Percentiles rank a stretch among this genome's conserved stretches.
Evolutionary conservation across 345 rosid species (phyloP).

Genomic region (Pugionium dolabratum): DNA sequence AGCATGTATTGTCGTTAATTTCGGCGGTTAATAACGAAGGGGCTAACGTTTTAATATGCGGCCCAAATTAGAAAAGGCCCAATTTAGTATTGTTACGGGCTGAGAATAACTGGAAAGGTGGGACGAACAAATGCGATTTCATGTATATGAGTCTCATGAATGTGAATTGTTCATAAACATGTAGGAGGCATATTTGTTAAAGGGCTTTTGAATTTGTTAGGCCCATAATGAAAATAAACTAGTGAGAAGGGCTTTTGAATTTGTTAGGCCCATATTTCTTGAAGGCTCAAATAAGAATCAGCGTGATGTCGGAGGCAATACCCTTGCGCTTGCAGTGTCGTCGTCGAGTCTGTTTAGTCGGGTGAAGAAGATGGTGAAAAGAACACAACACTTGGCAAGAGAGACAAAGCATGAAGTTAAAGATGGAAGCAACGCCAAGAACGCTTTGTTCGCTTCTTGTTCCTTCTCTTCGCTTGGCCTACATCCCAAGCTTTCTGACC

Average conservation of each 20-base stretch:
- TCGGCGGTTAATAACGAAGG: not conserved
- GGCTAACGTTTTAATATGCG: not conserved
- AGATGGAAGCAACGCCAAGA: conserved; percentile 27
- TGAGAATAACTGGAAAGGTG: conserved; percentile 16
- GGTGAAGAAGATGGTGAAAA: conserved; percentile 18
- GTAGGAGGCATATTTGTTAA: too few species aligned
- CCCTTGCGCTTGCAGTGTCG: too few species aligned
- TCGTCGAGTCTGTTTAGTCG: too few species aligned
- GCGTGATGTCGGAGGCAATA: too few species aligned
- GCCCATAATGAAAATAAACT: too few species aligned
- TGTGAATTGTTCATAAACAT: not conserved
- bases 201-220: too few species aligned
- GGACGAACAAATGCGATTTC: not conserved
- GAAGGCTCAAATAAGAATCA: too few species aligned
- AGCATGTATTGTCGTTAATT: not conserved
- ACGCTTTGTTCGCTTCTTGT: conserved; percentile 56
- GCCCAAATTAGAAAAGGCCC: conserved; percentile 22
- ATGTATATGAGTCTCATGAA: not conserved
- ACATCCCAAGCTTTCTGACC: conserved; percentile 55
- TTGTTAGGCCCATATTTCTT: too few species aligned
- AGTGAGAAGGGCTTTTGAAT: too few species aligned
- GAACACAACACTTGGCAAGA: conserved; percentile 15
- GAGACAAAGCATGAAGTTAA: conserved; percentile 34
- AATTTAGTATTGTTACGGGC: conserved; percentile 3
- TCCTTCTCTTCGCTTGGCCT: conserved; percentile 75